Conservation (phyloP, 352 stramenopile species). For the Phytophthora tubulina region DNA sequence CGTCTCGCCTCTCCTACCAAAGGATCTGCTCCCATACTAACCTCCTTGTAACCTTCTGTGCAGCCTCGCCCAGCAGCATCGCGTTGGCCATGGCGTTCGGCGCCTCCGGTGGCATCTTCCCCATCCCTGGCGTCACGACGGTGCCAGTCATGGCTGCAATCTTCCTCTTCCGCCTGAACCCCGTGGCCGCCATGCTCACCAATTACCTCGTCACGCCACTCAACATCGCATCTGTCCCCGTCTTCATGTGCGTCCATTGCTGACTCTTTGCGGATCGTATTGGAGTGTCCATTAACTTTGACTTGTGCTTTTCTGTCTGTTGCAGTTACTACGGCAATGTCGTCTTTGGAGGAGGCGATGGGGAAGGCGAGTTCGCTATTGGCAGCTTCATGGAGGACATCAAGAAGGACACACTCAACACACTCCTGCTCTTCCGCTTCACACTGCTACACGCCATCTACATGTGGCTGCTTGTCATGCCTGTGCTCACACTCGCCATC, state of each 20-base stretch:
- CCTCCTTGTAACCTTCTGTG: conserved; percentile 10
- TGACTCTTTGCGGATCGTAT: background rate
- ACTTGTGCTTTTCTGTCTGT: background rate
- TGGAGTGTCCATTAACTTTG: background rate
- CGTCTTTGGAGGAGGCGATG: conserved; percentile 54
- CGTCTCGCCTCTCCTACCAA: conserved; percentile 7
- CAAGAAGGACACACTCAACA: conserved; percentile 78
- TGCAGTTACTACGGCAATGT: conserved; percentile 71
- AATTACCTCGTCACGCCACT: conserved; percentile 85
- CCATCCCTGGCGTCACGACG: conserved; percentile 78
- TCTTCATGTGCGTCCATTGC: conserved; percentile 78
- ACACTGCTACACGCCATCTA: conserved; percentile 83
- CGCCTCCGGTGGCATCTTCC: conserved; percentile 79
- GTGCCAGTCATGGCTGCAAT: conserved; percentile 81
- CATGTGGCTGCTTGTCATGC: conserved; percentile 77
- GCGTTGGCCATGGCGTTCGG: conserved; percentile 84
- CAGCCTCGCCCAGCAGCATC: conserved; percentile 80
- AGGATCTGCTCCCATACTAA: background rate
- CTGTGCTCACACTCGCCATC: conserved; percentile 66
- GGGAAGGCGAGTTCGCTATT: conserved; percentile 72
- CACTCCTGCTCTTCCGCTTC: conserved; percentile 82
- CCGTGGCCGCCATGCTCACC: conserved; percentile 83
- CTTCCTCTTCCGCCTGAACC: conserved; percentile 84
- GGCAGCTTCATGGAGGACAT: conserved; percentile 75
- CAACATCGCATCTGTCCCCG: conserved; percentile 77